Evolutionary conservation across 2,329 filamentous ascomycete genomes (phyloP).

Genomic region (Epichloe aotearoae): DNA sequence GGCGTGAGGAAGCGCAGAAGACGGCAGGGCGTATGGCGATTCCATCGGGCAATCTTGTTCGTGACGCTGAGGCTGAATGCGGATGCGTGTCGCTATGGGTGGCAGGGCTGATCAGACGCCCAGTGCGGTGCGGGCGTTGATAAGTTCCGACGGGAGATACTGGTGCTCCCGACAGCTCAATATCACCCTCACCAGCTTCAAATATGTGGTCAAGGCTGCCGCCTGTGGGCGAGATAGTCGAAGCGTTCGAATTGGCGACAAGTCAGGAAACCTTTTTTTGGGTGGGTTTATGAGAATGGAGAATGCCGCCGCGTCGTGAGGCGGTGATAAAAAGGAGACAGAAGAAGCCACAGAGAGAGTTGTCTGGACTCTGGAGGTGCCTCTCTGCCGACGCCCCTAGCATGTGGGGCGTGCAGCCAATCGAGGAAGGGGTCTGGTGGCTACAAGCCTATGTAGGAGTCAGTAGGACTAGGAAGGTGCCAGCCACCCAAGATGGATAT

Average conservation of each 20-base stretch:
- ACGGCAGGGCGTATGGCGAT: conserved; percentile 41
- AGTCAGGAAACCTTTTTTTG: no score
- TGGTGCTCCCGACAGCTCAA: conserved; percentile 11
- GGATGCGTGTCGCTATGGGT: conserved; percentile 5
- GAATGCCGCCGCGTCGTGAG: no score
- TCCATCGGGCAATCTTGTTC: conserved; percentile 22
- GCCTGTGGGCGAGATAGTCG: neutral
- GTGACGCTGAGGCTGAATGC: conserved; percentile 5
- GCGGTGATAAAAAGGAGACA: no score
- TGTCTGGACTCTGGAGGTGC: no score
- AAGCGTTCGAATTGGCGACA: neutral
- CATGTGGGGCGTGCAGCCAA: no score
- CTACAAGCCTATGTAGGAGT: no score
- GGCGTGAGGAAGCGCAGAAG: conserved; percentile 34
- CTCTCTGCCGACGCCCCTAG: no score
- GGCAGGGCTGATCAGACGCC: neutral
- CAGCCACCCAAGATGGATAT: no score
- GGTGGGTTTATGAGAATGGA: no score
- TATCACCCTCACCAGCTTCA: conserved; percentile 13
- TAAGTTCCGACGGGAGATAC: conserved; percentile 9
- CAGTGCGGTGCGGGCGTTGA: conserved; percentile 8
- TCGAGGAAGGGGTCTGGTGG: no score
- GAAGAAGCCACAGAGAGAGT: no score
- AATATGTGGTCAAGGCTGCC: neutral
- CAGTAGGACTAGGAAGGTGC: no score